Percentiles rank a stretch among this genome's conserved stretches.
phyloP scores from a whole-genome alignment of 2,329 filamentous ascomycete species.

The Ceratocystis destructans region DNA sequence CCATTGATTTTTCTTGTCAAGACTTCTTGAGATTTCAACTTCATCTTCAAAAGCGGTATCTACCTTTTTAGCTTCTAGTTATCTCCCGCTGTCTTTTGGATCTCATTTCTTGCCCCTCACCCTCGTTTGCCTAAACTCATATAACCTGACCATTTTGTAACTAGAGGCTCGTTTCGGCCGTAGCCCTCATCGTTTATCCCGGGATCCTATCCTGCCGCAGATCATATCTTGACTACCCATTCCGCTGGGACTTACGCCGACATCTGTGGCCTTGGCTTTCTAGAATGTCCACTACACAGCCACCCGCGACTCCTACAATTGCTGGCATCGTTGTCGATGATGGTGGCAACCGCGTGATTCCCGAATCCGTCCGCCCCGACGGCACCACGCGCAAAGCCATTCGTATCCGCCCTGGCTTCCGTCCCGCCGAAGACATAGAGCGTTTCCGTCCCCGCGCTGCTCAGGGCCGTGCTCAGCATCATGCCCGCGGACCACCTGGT shows the following conservation, averaged over 20 bases:
- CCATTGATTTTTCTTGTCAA: background rate
- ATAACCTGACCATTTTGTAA: background rate
- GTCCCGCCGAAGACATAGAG: conserved; percentile 87
- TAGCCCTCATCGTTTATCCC: background rate
- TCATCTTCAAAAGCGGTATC: background rate
- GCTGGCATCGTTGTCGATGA: conserved; percentile 63
- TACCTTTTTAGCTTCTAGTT: background rate
- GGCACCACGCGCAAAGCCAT: conserved; percentile 90
- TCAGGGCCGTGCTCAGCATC: conserved; percentile 45
- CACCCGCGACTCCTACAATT: background rate
- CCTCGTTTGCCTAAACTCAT: background rate
- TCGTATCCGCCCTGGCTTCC: conserved; percentile 83
- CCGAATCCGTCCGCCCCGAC: conserved; percentile 72
- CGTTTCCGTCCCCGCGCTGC: conserved; percentile 89
- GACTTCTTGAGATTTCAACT: background rate
- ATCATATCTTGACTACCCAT: background rate
- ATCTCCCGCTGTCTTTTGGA: background rate
- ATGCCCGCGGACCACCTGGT: conserved; percentile 9
- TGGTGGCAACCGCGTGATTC: conserved; percentile 77
- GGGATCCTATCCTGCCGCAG: background rate
- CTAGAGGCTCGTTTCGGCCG: background rate
- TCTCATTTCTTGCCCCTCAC: background rate
- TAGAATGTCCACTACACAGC: background rate
- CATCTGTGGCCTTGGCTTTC: background rate
- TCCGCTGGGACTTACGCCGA: background rate